These are phyloP conservation scores for Corniculantispora saksenae DNA, from an alignment of 2,329 filamentous ascomycete genomes.

Conservation along the genomic window DNA sequence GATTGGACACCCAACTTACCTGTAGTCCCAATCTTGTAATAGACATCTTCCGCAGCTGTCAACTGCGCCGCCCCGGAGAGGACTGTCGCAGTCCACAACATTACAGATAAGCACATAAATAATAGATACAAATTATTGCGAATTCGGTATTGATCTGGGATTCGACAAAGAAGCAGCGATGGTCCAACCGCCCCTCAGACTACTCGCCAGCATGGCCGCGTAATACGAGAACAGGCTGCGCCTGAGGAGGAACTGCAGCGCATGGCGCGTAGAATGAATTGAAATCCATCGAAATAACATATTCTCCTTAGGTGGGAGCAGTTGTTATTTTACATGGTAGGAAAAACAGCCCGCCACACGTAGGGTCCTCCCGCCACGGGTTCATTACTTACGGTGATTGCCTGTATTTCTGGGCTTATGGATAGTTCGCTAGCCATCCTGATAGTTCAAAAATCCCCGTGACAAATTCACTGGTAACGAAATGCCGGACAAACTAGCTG, in stretches of 20 bases:
- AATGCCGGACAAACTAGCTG: not conserved
- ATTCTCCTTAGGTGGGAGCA: no score
- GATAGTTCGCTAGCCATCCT: not conserved
- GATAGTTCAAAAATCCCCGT: not conserved
- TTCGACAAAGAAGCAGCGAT: not conserved
- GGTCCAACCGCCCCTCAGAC: not conserved
- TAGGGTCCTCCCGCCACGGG: not conserved
- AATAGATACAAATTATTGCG: not conserved
- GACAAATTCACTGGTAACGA: not conserved
- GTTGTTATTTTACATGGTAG: no score
- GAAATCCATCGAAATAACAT: no score
- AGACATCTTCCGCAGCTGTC: not conserved
- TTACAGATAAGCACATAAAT: not conserved
- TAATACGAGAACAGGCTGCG: no score
- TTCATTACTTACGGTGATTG: no score
- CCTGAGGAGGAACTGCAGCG: no score
- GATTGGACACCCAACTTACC: conserved; percentile 25
- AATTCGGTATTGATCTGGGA: not conserved
- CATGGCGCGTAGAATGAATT: no score
- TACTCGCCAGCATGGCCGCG: no score
- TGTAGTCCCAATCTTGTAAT: conserved; percentile 34
- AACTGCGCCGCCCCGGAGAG: not conserved
- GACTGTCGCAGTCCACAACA: not conserved
- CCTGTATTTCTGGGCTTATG: not conserved
- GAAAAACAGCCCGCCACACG: no score